These are phyloP conservation scores for Pelagomonas calceolata DNA, from an alignment of 108 stramenopile genomes.

Conservation along the genomic window DNA sequence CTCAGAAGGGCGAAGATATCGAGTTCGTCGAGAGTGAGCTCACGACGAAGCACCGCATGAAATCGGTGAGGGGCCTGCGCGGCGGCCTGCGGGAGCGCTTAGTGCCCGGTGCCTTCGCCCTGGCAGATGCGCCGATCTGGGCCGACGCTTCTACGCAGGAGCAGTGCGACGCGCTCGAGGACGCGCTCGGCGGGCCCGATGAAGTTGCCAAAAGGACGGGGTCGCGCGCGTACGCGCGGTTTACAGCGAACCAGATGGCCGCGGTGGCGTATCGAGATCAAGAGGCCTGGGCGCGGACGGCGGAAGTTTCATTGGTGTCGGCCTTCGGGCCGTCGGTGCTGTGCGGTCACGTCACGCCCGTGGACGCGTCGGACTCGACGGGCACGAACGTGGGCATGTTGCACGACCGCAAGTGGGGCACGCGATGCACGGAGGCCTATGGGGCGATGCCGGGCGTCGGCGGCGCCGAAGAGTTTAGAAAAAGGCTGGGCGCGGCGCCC, in stretches of 20 bases:
- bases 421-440: not conserved
- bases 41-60: no score
- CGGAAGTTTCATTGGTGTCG: slow-evolving; percentile 22
- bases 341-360: slow-evolving; percentile 14
- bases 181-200: slow-evolving; percentile 21
- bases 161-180: slow-evolving; percentile 24
- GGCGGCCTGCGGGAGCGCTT: not conserved
- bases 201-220: slow-evolving; percentile 23
- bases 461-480: not conserved
- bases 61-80: no score
- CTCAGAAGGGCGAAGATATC: not conserved
- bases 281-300: slow-evolving; percentile 10
- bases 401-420: not conserved
- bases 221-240: slow-evolving; percentile 30
- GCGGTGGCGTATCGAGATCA: slow-evolving; percentile 6
- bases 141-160: slow-evolving; percentile 19
- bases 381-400: slow-evolving; percentile 39
- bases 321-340: slow-evolving; percentile 23
- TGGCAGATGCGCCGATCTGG: slow-evolving; percentile 29
- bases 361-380: slow-evolving; percentile 21
- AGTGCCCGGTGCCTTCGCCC: slow-evolving; percentile 11
- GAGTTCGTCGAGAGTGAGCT: no score
- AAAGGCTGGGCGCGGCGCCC: not conserved
- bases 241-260: slow-evolving; percentile 25
- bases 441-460: not conserved